Base-by-base conservation (phyloP, 2,329 filamentous ascomycete species). In the Microsporum ferrugineum region DNA sequence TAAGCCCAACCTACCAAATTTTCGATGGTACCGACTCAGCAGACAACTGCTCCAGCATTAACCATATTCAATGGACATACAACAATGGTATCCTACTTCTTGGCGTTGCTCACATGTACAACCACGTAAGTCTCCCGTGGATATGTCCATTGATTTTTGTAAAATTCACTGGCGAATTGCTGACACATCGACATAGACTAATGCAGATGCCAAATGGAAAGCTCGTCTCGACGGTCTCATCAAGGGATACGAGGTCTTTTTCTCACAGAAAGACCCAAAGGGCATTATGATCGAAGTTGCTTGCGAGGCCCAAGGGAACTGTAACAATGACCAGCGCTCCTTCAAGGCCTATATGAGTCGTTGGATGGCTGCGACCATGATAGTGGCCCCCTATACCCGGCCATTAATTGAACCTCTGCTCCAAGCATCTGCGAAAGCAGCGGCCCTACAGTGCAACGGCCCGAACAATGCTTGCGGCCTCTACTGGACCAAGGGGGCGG, bases 291-390 rank as follows among this genome's bases (percentile, higher is more conserved):
- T 77, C 65, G 84, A 87, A 69, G 75, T 76, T 41, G 78, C 82
- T 8, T 88, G 85, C 68, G 84, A 87, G 68, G 71, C 68, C 53
- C 68, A 76, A 62, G 70, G 75, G 64, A 77, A 72, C 12, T 87
- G 84, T 73, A 82, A 85, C 70, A 76, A 80, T n/a, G 84, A 87
- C 64, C 83, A 86, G 71, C 79, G 78, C 53, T 81, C 80, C 0
- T 88, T 87, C 77, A 88, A 87, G 71, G 83, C 83, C 8, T 87
- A 85, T 68, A 76, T 87, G 4, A 75, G 80, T 0, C 81, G 84
- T 43, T 88, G 83, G 79, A 77, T 79, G 73, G 82, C 81, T 12
- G 76, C 79, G 2, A 78, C 82, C 3, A 79, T 78, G 0, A 80
- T 85, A 65, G 74, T 85, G 62, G 83, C 82, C 0, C 83, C 84